Evolutionary conservation across 345 rosid species (phyloP), one percentile per base, ranked within the genome.

Genomic region (Acer negundo): DNA sequence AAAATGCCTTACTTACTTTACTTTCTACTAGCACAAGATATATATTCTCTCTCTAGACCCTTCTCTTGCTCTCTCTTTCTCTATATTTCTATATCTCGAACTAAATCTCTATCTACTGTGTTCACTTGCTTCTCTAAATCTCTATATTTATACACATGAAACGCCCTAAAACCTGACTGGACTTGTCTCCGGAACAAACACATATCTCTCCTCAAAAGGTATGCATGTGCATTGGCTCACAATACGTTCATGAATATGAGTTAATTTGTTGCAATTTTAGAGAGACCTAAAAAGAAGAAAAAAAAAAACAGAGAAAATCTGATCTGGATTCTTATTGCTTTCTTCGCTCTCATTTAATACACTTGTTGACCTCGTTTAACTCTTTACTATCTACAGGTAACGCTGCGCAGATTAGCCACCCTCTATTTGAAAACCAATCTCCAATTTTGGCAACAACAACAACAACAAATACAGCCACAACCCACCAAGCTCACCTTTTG

Each of bases 391-490:
- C 44, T 40, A 40, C 5, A 40, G 0, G 7, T 40, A 40, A 40
- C 44, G 1, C 8, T 40, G 47, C 12, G 0, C 12, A 44, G 47
- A 44, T 44, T 44, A 1, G 11, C 10, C 38, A 31, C 46, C 10
- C 46, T 1, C 46, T 8, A 40, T 6, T 40, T 46, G 22, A 19
- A 69, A 13, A 46, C 28, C 2, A 69, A 69, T 4, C 58, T 13
- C 59, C 55, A 47, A 69, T 23, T 69, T 69, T 69, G 72, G 72
- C 38, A 69, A 69, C 16, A 63, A 63, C 67, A 31, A 31, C 6
- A 4, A 0, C 38, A 4, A 4, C 38, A 26, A 42, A 15, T 13
- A 61, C 12, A 46, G 0, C 49, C 3, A 46, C 49, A 10, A 46
- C 13, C 49, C 49, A 46, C 49, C 47, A 9, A 7, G 10, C 47